A percentile compares a stretch with the other conserved stretches of the same genome.
These are phyloP conservation scores for Bacidia rubella DNA, from an alignment of 495 filamentous ascomycete genomes.

Conservation along the genomic window DNA sequence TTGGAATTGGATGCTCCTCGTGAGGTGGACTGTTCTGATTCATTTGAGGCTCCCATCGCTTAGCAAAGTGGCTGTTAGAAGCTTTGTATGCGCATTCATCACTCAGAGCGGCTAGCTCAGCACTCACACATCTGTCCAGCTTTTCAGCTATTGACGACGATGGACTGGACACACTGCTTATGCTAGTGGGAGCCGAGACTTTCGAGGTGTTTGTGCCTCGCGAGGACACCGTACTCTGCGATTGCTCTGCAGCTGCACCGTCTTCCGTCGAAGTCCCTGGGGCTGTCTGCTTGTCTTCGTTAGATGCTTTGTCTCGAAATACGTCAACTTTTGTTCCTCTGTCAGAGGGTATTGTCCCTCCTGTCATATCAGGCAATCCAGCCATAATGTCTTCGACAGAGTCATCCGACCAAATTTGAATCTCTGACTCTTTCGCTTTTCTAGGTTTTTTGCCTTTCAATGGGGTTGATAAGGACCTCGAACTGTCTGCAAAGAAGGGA, in stretches of 20 bases:
- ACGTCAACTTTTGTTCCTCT: background rate
- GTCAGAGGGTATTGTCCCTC: background rate
- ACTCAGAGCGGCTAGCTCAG: constrained; percentile 31
- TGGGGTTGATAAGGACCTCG: background rate
- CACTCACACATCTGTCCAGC: constrained; percentile 79
- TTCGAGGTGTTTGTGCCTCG: background rate
- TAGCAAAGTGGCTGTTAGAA: background rate
- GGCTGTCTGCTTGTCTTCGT: background rate
- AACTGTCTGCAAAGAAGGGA: constrained; percentile 38
- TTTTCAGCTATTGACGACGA: constrained; percentile 31
- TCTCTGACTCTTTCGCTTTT: constrained; percentile 33
- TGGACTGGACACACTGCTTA: background rate
- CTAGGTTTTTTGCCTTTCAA: constrained; percentile 28
- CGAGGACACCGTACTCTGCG: constrained; percentile 6
- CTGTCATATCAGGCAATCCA: constrained; percentile 31
- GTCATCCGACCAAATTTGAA: constrained; percentile 57
- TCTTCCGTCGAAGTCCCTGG: background rate
- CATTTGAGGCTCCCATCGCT: background rate
- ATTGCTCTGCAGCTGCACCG: background rate
- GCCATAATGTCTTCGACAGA: constrained; percentile 48
- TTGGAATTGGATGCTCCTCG: background rate
- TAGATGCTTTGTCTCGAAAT: background rate
- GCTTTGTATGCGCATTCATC: background rate
- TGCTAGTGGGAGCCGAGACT: background rate
- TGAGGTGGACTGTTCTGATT: background rate